Evolutionary conservation across 139 green algal genomes (phyloP), one percentile per base, ranked within the genome.

Genomic region (Chlamydomonas incerta): DNA sequence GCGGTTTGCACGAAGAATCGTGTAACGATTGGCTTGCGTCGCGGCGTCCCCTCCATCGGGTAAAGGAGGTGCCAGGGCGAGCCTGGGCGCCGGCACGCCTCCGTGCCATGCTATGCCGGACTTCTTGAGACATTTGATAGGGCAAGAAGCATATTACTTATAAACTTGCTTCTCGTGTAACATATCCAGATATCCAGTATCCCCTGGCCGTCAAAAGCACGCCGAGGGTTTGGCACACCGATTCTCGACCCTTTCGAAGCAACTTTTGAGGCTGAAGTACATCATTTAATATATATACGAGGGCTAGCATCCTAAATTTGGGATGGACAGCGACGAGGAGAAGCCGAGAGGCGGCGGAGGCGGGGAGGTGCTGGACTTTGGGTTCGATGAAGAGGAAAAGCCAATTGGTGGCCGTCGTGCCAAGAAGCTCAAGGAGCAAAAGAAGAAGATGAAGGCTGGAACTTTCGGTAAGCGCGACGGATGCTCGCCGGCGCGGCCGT

Each of bases 391-490:
- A 34, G 72, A 82, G 23, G 73, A 81, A 50, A 82, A 90, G 67
- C 72, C 46, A 20, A 77, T 88, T 8, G 66, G 76, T 11, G 88
- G 88, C 0, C 85, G 88, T 5, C 72, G 88, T 0, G 57, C 72
- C 0, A 88, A 91, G 35, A 65, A 46, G 33, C 4, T 85, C 6
- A 88, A 86, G 63, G 85, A 92, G 67, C 47, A 81, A 29, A 88
- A 90, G 81, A 92, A 90, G 50, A 89, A 82, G 50, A 68, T 86
- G 68, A 83, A 79, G 34, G 66, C 81, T 13, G 86, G 85, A 35
- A 87, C 68, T 13, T 90, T 90, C 34, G 83, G 83, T 92, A 82
- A 65, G 84, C 28, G 41, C 5, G 41, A 8, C 41, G 41, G 41
- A 50, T 50, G 41, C 41, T 50, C 41, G 41, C 41, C 41, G 41